These are phyloP conservation scores for Coprinellus micaceus DNA, from an alignment of 768 basidiomycete species.

Conservation along the genomic window DNA sequence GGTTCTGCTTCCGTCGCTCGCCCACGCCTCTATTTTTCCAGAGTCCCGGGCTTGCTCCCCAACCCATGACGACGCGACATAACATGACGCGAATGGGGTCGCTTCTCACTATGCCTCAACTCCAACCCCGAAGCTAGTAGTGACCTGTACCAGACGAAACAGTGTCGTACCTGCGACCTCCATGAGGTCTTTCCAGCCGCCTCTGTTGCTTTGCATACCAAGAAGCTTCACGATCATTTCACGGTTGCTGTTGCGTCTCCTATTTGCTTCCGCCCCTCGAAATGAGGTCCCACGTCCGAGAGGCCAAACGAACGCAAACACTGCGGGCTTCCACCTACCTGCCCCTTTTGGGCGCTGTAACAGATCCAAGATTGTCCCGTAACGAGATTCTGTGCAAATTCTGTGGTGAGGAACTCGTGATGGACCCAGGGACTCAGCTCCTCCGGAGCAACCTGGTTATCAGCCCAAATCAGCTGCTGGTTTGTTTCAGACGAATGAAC, in stretches of 20 bases:
- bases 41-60: not conserved
- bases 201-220: not conserved
- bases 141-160: too few relatives aligned
- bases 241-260: not conserved
- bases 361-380: not conserved
- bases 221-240: not conserved
- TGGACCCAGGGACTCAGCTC: not conserved
- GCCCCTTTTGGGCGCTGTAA: too few relatives aligned
- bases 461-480: not conserved
- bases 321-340: not conserved
- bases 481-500: not conserved
- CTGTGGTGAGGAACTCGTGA: not conserved
- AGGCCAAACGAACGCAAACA: not conserved
- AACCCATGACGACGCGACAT: not conserved
- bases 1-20: too few relatives aligned
- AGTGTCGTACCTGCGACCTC: too few relatives aligned
- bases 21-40: too few relatives aligned
- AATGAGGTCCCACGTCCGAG: not conserved
- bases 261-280: slow-evolving; percentile 2
- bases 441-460: not conserved
- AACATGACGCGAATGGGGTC: too few relatives aligned
- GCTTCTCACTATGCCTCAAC: too few relatives aligned
- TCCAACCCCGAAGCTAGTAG: too few relatives aligned
- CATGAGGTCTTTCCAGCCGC: not conserved
- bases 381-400: not conserved